Evolutionary conservation across 768 basidiomycete species (phyloP), one percentile per base, ranked within the genome.

Genomic region (Lenzites betulinus): DNA sequence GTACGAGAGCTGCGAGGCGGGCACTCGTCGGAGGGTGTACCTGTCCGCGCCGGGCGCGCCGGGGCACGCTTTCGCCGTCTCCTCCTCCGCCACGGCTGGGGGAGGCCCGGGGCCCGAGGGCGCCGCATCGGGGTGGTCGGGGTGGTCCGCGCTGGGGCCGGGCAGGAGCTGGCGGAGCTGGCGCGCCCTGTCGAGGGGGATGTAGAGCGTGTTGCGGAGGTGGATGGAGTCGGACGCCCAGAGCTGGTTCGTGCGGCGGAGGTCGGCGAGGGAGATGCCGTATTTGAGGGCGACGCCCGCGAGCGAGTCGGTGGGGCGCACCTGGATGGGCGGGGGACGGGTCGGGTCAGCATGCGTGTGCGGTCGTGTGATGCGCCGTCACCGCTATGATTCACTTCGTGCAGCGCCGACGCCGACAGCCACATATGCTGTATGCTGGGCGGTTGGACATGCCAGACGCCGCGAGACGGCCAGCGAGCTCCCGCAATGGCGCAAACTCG

Each of bases 191-290:
- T 88, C 84, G 36, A 88, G 68, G 0, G 95, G 94, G 58, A 98
- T 88, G 67, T 90, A 87, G 36, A 97, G 83, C 7, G 85, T 79
- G 47, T 86, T 86, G 28, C 95, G 89, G 35, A 95, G 82, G 74
- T 96, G 93, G 47, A 99, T 90, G 1, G 93, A 83, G 71, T 98
- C 97, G 7, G 92, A 89, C 7, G 93, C 73, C 97, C 97, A 99
- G 8, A 99, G 78, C 64, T 95, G 92, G 73, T 99, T 99, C 49
- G 88, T 87, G 66, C 87, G 81, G 49, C 95, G 88, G 13, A 99
- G 81, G 15, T 90, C 88, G 26, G 92, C 82, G 54, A 97, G 78
- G 18, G 88, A 83, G 54, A 96, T 88, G 2, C 92, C 93, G 72
- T 98, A 97, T 67, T 88, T 92, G 50, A 98, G 78, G 0, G 96